These are phyloP conservation scores for Trapa bicornis DNA, from an alignment of 345 rosid species.

Conservation along the genomic window DNA sequence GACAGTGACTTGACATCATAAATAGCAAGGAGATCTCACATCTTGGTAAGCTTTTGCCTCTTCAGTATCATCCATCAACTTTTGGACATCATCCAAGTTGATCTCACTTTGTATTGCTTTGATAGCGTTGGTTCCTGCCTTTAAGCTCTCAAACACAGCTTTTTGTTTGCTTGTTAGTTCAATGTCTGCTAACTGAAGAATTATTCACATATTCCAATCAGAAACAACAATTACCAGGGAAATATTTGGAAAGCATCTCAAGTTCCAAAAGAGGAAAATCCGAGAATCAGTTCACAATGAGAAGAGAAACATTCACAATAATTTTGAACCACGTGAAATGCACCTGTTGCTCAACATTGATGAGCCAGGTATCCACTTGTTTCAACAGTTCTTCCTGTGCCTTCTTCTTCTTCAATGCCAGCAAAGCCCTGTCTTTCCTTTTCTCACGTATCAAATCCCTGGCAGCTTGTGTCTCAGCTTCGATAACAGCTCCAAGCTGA, in stretches of 20 bases:
- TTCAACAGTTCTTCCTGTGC: slow-evolving; percentile 81
- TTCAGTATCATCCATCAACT: slow-evolving; percentile 85
- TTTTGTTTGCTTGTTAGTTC: slow-evolving; percentile 91
- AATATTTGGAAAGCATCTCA: neutral
- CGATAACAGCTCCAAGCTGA: slow-evolving; percentile 73
- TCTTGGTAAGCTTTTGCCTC: slow-evolving; percentile 97
- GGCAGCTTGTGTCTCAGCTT: slow-evolving; percentile 89
- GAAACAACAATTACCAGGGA: slow-evolving; percentile 1
- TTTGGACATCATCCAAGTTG: slow-evolving; percentile 81
- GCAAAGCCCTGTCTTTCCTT: slow-evolving; percentile 79
- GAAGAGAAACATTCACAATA: neutral
- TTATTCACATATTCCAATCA: neutral
- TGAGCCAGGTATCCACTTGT: slow-evolving; percentile 86
- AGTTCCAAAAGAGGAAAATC: neutral
- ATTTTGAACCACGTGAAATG: slow-evolving; percentile 2
- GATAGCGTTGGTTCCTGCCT: slow-evolving; percentile 65
- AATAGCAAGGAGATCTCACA: slow-evolving; percentile 29
- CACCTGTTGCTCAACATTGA: slow-evolving; percentile 97
- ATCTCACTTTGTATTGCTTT: slow-evolving; percentile 87
- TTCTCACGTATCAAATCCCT: slow-evolving; percentile 71
- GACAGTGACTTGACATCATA: neutral
- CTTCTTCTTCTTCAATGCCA: slow-evolving; percentile 90
- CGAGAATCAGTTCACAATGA: neutral
- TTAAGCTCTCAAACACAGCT: slow-evolving; percentile 87
- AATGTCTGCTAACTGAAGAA: slow-evolving; percentile 74